A percentile compares a stretch with the other conserved stretches of the same genome.
Evolutionary conservation across 2,329 filamentous ascomycete species (phyloP).

Genomic region (Alternaria metachromatica): DNA sequence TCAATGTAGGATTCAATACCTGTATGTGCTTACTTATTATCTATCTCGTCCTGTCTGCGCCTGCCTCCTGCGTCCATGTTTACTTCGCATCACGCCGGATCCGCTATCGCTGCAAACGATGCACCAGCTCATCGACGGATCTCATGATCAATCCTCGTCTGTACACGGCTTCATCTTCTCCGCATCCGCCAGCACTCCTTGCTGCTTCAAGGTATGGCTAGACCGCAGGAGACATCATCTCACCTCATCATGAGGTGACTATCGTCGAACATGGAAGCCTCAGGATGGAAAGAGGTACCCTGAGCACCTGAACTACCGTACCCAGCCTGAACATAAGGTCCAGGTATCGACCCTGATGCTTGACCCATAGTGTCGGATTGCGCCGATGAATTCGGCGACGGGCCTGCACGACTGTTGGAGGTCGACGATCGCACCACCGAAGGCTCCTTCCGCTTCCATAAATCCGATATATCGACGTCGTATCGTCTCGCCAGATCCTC

Average conservation of each 20-base stretch:
- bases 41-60: not conserved
- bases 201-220: not conserved
- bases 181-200: not conserved
- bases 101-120: not conserved
- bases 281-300: not conserved
- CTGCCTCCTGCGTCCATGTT: not conserved
- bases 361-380: not conserved
- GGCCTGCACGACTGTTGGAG: not conserved
- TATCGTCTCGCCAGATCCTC: constrained; percentile 27
- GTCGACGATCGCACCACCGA: not conserved
- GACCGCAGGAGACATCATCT: not conserved
- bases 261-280: not conserved
- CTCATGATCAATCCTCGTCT: not conserved
- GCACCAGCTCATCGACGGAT: not conserved
- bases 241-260: not conserved
- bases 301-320: not conserved
- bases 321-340: not conserved
- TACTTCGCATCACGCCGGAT: not conserved
- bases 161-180: not conserved
- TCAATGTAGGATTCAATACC: not conserved
- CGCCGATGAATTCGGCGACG: not conserved
- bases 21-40: not conserved
- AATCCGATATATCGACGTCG: constrained; percentile 17
- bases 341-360: not conserved
- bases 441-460: constrained; percentile 7